Conservation (phyloP, 768 basidiomycete genomes). For the Podaxis pistillaris region DNA sequence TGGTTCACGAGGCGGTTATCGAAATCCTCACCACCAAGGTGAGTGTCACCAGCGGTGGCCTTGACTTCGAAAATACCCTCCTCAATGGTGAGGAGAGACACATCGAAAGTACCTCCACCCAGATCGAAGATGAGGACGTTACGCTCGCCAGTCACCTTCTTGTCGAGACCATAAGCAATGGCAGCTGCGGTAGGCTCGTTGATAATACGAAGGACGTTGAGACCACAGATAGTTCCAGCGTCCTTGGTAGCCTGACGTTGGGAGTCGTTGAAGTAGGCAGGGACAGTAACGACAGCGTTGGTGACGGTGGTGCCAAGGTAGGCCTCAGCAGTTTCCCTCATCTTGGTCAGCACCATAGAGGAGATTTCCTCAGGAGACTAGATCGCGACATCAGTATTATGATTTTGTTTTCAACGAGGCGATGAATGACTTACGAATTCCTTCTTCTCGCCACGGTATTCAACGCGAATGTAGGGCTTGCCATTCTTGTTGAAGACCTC, state of each 20-base stretch:
- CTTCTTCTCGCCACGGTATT: slow-evolving; percentile 93
- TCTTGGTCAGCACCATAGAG: slow-evolving; percentile 95
- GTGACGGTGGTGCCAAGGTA: slow-evolving; percentile 82
- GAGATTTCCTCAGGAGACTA: slow-evolving; percentile 96
- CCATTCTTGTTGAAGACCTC: slow-evolving; percentile 80
- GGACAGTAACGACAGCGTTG: slow-evolving; percentile 95
- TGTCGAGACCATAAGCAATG: slow-evolving; percentile 98
- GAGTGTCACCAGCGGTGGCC: slow-evolving; percentile 97
- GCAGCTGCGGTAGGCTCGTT: slow-evolving; percentile 99
- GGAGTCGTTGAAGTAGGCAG: slow-evolving; percentile 99
- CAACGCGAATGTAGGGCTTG: slow-evolving; percentile 86
- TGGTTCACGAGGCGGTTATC: slow-evolving; percentile 98
- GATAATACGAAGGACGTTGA: slow-evolving; percentile 97
- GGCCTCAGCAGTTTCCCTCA: slow-evolving; percentile 98
- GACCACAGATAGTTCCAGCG: slow-evolving; percentile 89
- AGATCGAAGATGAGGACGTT: slow-evolving; percentile 99
- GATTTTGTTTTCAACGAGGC: not conserved
- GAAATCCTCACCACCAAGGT: slow-evolving; percentile 98
- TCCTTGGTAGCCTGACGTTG: slow-evolving; percentile 99
- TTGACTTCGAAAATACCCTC: slow-evolving; percentile 99
- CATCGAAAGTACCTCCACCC: slow-evolving; percentile 98
- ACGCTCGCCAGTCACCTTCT: slow-evolving; percentile 85
- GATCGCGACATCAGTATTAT: slow-evolving; percentile 14
- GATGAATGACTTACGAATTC: slow-evolving; percentile 68
- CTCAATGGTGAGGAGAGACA: slow-evolving; percentile 92